phyloP scores from a whole-genome alignment of 306 rosid species.

The Abrus pulchellus region DNA sequence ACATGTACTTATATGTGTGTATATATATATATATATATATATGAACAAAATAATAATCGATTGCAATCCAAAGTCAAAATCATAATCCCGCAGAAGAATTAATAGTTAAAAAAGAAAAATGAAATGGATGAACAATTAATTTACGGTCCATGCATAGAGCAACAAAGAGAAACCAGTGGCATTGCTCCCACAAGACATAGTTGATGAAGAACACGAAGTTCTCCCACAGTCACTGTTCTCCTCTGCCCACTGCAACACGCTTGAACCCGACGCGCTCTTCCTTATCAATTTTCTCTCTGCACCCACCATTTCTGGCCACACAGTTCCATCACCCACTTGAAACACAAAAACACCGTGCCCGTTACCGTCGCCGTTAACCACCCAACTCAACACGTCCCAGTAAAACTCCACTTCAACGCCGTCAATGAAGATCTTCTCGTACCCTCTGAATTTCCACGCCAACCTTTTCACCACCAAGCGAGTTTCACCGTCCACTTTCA shows the following conservation, averaged over 20 bases:
- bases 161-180: slow-evolving; percentile 70
- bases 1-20: too few species aligned
- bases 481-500: slow-evolving; percentile 67
- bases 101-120: neutral
- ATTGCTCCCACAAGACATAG: slow-evolving; percentile 65
- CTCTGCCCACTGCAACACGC: slow-evolving; percentile 90
- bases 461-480: slow-evolving; percentile 70
- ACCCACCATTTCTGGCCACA: slow-evolving; percentile 84
- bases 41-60: neutral
- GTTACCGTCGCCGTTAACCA: slow-evolving; percentile 39
- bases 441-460: slow-evolving; percentile 93
- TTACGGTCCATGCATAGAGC: slow-evolving; percentile 77
- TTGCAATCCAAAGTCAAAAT: neutral
- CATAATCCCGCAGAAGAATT: neutral
- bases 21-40: neutral
- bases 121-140: slow-evolving; percentile 5
- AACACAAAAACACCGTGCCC: slow-evolving; percentile 81
- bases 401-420: slow-evolving; percentile 77
- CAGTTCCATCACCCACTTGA: slow-evolving; percentile 73
- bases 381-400: slow-evolving; percentile 88
- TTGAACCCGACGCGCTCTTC: slow-evolving; percentile 63
- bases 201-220: slow-evolving; percentile 74
- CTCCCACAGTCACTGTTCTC: slow-evolving; percentile 80
- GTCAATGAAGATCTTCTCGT: slow-evolving; percentile 69
- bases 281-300: slow-evolving; percentile 69